phyloP scores from a whole-genome alignment of 768 basidiomycete genomes.

The Psilocybe sp. region DNA sequence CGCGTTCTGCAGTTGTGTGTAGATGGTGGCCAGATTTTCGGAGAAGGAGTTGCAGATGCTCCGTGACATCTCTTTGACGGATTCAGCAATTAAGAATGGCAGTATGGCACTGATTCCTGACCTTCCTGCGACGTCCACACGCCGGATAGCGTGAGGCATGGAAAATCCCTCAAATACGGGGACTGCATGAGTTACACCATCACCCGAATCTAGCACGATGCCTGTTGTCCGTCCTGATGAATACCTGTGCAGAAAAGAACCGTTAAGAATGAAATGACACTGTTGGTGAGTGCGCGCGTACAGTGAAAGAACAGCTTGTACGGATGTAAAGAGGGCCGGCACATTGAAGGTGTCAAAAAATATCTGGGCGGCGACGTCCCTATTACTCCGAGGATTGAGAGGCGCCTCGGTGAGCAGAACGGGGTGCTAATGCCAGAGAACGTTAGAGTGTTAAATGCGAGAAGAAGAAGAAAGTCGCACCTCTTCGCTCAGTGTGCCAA shows the following conservation, averaged over 20 bases:
- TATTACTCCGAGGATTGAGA: constrained; percentile 92
- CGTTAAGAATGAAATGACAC: constrained; percentile 9
- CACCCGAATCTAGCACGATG: constrained; percentile 98
- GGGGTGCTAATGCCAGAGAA: constrained; percentile 68
- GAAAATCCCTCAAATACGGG: constrained; percentile 99
- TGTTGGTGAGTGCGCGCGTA: constrained; percentile 37
- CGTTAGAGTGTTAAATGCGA: constrained; percentile 13
- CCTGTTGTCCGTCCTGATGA: constrained; percentile 98
- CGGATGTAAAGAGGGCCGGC: constrained; percentile 92
- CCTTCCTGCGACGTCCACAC: constrained; percentile 97
- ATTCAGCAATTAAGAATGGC: constrained; percentile 14
- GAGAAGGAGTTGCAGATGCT: constrained; percentile 90
- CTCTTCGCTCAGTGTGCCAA: constrained; percentile 96
- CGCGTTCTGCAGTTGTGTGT: constrained; percentile 95
- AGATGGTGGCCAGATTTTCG: constrained; percentile 94
- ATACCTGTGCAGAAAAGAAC: constrained; percentile 57
- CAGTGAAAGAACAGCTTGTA: constrained; percentile 96
- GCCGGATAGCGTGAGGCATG: constrained; percentile 96
- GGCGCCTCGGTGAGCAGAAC: constrained; percentile 97
- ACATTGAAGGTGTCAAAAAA: constrained; percentile 99
- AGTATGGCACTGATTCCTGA: constrained; percentile 28
- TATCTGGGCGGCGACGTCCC: constrained; percentile 96
- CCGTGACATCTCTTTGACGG: constrained; percentile 82
- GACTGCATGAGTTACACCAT: constrained; percentile 98
- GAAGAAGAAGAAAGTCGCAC: constrained; percentile 37